These are phyloP conservation scores for Orbilia javanica DNA, from an alignment of 2,329 filamentous ascomycete species.

Conservation along the genomic window DNA sequence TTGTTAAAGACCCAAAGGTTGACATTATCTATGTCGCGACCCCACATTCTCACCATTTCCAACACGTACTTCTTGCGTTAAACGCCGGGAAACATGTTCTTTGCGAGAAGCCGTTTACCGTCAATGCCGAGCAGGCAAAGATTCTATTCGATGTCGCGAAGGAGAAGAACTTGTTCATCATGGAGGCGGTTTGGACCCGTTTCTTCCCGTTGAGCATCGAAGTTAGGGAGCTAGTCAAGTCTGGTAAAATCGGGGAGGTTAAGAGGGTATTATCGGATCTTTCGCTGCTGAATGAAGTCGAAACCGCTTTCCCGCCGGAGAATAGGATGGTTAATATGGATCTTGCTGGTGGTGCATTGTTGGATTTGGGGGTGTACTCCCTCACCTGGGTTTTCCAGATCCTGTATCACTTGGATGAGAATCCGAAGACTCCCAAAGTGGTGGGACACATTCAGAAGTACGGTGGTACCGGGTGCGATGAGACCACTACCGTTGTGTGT, in stretches of 20 bases:
- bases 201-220: slow-evolving; percentile 87
- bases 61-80: slow-evolving; percentile 86
- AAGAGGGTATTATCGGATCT: slow-evolving; percentile 74
- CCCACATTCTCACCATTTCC: slow-evolving; percentile 92
- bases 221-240: slow-evolving; percentile 74
- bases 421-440: slow-evolving; percentile 77
- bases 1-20: slow-evolving; percentile 81
- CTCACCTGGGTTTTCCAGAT: slow-evolving; percentile 92
- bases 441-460: slow-evolving; percentile 79
- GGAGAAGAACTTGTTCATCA: slow-evolving; percentile 79
- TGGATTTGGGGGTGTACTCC: slow-evolving; percentile 89
- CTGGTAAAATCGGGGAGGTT: slow-evolving; percentile 72
- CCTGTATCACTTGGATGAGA: slow-evolving; percentile 82
- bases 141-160: slow-evolving; percentile 78
- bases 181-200: slow-evolving; percentile 91
- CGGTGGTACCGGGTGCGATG: slow-evolving; percentile 78
- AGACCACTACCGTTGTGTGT: slow-evolving; percentile 81
- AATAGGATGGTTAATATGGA: slow-evolving; percentile 84
- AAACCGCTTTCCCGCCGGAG: slow-evolving; percentile 71
- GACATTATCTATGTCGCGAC: slow-evolving; percentile 92
- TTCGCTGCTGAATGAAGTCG: slow-evolving; percentile 74
- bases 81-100: slow-evolving; percentile 88
- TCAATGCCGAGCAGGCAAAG: slow-evolving; percentile 81
- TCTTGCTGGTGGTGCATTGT: slow-evolving; percentile 82
- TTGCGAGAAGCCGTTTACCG: slow-evolving; percentile 90